These are phyloP conservation scores for Diaporthe longicolla DNA, from an alignment of 2,329 filamentous ascomycete species.

Conservation along the genomic window DNA sequence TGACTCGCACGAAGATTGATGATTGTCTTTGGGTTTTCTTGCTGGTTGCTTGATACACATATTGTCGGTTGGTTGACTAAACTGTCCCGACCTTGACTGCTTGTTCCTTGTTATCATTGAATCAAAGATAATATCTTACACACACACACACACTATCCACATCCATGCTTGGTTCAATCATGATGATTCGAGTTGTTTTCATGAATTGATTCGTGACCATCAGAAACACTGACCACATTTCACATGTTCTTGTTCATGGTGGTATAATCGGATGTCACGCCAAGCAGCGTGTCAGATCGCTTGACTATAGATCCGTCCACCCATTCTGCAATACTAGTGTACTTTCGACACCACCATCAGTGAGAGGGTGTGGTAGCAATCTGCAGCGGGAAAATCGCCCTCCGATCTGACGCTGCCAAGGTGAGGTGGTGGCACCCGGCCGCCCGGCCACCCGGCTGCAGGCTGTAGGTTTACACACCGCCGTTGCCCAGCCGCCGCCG, in stretches of 20 bases:
- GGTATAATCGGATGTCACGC: neutral
- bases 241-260: too few relatives aligned
- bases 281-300: neutral
- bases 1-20: neutral
- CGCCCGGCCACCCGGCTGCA: too few relatives aligned
- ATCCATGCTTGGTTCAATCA: too few relatives aligned
- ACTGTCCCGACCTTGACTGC: neutral
- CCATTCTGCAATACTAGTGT: neutral
- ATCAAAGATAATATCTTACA: neutral
- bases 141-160: neutral
- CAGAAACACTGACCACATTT: neutral
- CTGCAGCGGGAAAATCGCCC: neutral
- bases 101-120: neutral
- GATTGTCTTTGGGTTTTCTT: neutral
- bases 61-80: neutral
- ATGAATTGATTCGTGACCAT: too few relatives aligned
- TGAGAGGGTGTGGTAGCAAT: neutral
- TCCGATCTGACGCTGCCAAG: neutral
- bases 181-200: too few relatives aligned
- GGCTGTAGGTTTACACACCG: slow-evolving; percentile 11
- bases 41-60: neutral
- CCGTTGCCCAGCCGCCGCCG: neutral
- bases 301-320: neutral
- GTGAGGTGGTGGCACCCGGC: neutral
- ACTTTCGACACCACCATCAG: neutral